phyloP scores from a whole-genome alignment of 805 yeast species.

The Komagataella phaffii region DNA sequence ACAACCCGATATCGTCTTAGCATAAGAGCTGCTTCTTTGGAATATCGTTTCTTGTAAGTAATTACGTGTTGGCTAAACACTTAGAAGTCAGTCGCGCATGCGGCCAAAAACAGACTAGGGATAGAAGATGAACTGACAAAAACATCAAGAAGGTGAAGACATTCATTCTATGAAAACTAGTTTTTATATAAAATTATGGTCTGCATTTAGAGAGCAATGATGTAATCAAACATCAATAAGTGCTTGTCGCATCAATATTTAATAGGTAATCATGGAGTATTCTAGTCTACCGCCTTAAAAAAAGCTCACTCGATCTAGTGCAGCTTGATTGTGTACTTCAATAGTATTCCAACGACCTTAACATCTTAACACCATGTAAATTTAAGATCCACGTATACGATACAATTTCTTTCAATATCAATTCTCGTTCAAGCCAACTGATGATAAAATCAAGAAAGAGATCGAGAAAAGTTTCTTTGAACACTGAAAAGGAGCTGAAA shows the following conservation, averaged over 20 bases:
- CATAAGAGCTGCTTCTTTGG: background rate
- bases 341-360: too few relatives aligned
- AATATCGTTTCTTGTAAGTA: background rate
- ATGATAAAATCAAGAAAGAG: background rate
- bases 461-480: background rate
- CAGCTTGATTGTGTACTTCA: too few relatives aligned
- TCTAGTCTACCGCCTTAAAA: too few relatives aligned
- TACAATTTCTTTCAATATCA: too few relatives aligned
- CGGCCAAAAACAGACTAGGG: background rate
- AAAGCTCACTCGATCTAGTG: too few relatives aligned
- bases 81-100: background rate
- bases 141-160: background rate
- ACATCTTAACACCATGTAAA: background rate
- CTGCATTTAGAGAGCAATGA: too few relatives aligned
- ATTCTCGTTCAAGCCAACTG: background rate
- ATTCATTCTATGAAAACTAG: too few relatives aligned
- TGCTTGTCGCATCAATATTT: too few relatives aligned
- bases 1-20: background rate
- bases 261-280: too few relatives aligned
- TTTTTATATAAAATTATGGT: too few relatives aligned
- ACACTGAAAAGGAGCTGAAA: constrained; percentile 2
- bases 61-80: background rate
- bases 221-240: too few relatives aligned
- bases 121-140: too few relatives aligned
- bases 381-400: background rate